Base-by-base conservation (phyloP, 345 rosid species). In the Brassica rapa region DNA sequence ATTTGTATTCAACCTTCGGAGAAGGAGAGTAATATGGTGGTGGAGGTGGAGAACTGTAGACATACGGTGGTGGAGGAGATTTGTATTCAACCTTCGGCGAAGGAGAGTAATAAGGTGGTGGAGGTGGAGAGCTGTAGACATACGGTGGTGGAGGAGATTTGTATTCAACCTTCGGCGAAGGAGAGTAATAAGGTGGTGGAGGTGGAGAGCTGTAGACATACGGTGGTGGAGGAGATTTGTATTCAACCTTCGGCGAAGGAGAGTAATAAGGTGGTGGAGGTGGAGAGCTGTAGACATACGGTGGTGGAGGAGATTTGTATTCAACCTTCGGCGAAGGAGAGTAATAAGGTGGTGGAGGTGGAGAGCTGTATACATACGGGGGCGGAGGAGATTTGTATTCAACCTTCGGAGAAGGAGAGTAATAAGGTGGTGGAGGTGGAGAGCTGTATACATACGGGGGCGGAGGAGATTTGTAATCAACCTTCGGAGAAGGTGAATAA, bases 221-320 rank as follows among this genome's bases (percentile, higher is more conserved):
- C 0, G 65, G 65, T 12, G 65, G 65, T 61, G 65, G 65, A 5
- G 65, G 65, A 12, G 65, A 61, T 61, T 61, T 61, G 65, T 61
- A 61, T 0, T 12, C 16, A 25, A 5, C 19, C 35, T 61, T 61
- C 0, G 65, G 65, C 0, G 65, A 61, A 61, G 65, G 65, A 1
- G 65, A 61, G 2, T 61, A 61, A 12, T 61, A 27, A 0, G 37
- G 65, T 5, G 65, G 65, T 27, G 65, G 64, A 0, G 64, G 64
- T 60, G 64, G 65, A 5, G 65, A 61, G 6, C 16, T 27, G 65
- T 61, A 61, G 0, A 61, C 19, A 27, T 61, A 61, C 0, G 65
- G 65, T 12, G 65, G 35, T 12, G 65, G 65, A 0, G 37, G 37
- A 61, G 65, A 27, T 61, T 61, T 61, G 19, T 61, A 61, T 0